A percentile compares a stretch with the other conserved stretches of the same genome.
These are phyloP conservation scores for Psidium friedrichsthalianum DNA, from an alignment of 345 rosid species.

Conservation along the genomic window DNA sequence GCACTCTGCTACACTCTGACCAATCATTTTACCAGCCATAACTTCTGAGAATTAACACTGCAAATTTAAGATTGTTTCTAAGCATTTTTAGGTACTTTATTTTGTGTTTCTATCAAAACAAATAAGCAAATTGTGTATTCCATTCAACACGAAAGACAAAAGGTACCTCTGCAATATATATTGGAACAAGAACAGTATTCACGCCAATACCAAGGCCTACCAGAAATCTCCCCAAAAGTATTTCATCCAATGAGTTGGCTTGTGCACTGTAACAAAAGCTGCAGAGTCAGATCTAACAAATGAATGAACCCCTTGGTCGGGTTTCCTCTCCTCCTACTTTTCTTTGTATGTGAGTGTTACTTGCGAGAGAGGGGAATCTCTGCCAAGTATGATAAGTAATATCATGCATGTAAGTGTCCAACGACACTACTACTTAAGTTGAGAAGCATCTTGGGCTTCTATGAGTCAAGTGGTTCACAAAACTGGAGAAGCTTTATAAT, in stretches of 20 bases:
- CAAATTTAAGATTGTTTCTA: neutral
- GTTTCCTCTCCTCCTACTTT: neutral
- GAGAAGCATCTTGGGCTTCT: neutral
- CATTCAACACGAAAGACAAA: neutral
- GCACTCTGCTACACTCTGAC: neutral
- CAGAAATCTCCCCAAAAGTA: conserved; percentile 66
- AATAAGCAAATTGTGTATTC: neutral
- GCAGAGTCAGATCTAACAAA: neutral
- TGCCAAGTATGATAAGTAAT: neutral
- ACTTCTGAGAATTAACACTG: neutral
- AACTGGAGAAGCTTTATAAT: neutral
- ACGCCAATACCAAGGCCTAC: conserved; percentile 85
- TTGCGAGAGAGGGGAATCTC: neutral
- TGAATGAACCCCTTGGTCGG: neutral
- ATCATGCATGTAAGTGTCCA: neutral
- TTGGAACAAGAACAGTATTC: conserved; percentile 69
- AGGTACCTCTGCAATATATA: conserved; percentile 64
- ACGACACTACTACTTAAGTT: neutral
- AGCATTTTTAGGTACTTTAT: no score
- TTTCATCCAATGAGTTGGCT: conserved; percentile 63
- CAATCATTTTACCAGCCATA: neutral
- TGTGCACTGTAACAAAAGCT: conserved; percentile 49
- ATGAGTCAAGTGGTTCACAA: neutral
- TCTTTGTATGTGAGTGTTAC: neutral
- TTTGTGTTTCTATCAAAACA: neutral